phyloP scores from a whole-genome alignment of 257 asterid species.

The Jacaranda copaia region DNA sequence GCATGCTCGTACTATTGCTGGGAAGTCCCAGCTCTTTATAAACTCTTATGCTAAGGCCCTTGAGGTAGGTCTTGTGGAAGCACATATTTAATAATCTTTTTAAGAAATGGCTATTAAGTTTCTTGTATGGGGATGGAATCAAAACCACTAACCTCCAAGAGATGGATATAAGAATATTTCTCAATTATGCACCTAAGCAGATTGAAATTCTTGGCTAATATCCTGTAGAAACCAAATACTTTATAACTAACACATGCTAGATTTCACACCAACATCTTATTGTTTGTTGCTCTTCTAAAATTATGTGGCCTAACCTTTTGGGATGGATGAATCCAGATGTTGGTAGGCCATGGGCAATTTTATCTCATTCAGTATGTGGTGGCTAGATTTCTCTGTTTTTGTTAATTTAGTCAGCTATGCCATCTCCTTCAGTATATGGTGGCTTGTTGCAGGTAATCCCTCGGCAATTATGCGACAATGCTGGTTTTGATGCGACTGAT shows the following conservation, averaged over 20 bases:
- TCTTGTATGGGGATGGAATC: background rate
- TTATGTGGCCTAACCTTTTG: background rate
- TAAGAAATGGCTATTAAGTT: background rate
- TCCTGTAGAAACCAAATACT: background rate
- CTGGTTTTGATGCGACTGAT: constrained; percentile 56
- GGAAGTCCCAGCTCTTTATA: constrained; percentile 87
- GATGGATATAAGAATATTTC: background rate
- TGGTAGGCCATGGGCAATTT: background rate
- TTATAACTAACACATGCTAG: background rate
- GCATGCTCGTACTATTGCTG: constrained; percentile 86
- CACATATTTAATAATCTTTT: background rate
- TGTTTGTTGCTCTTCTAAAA: background rate
- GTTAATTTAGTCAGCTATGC: constrained; percentile 1
- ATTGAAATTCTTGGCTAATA: background rate
- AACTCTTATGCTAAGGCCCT: constrained; percentile 91
- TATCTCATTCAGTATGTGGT: no score
- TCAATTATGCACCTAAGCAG: constrained; percentile 10
- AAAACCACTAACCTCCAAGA: constrained; percentile 9
- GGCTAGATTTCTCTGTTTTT: no score
- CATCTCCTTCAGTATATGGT: background rate
- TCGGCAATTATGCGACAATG: constrained; percentile 49
- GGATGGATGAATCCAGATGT: background rate
- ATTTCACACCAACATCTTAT: background rate
- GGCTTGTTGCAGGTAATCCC: constrained; percentile 44
- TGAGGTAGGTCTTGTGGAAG: constrained; percentile 59